These are phyloP conservation scores for Raffaelea deltoideospora DNA, from an alignment of 2,329 filamentous ascomycete genomes.

Conservation along the genomic window DNA sequence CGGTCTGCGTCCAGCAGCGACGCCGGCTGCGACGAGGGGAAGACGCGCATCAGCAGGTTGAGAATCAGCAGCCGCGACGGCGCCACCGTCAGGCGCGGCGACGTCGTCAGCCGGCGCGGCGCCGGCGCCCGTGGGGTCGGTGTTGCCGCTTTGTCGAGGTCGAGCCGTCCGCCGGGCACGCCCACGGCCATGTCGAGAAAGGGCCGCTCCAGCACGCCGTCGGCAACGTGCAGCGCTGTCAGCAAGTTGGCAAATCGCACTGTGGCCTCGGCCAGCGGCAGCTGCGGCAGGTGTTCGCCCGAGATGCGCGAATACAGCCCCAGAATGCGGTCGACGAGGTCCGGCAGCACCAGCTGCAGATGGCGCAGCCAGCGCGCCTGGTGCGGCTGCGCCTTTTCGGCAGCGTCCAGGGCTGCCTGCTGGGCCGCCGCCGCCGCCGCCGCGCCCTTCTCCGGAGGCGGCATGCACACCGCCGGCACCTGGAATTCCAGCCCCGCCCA, in stretches of 20 bases:
- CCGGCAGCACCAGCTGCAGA: conserved; percentile 48
- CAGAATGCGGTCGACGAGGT: conserved; percentile 60
- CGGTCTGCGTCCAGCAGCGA: too few relatives aligned
- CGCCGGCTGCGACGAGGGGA: conserved; percentile 49
- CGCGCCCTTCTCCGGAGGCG: conserved; percentile 30
- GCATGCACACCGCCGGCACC: conserved; percentile 44
- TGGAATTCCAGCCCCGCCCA: conserved; percentile 77
- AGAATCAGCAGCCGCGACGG: conserved; percentile 50
- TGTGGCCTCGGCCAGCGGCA: conserved; percentile 57
- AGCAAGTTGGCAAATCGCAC: conserved; percentile 60
- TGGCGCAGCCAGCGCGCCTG: conserved; percentile 39
- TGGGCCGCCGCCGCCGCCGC: conserved; percentile 14
- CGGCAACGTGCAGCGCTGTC: conserved; percentile 48
- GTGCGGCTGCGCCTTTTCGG: conserved; percentile 24
- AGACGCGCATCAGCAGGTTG: conserved; percentile 50
- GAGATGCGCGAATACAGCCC: conserved; percentile 58
- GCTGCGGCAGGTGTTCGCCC: conserved; percentile 53
- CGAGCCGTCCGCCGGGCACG: conserved; percentile 29
- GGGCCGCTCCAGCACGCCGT: conserved; percentile 44
- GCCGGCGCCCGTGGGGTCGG: conserved; percentile 31
- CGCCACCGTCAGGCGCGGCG: conserved; percentile 38
- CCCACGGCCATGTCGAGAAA: conserved; percentile 48
- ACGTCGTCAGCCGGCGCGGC: conserved; percentile 24
- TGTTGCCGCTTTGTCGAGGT: too few relatives aligned
- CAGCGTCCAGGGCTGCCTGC: conserved; percentile 15